Conservation (phyloP, 2,329 filamentous ascomycete genomes). For the Diaporthe amygdali region DNA sequence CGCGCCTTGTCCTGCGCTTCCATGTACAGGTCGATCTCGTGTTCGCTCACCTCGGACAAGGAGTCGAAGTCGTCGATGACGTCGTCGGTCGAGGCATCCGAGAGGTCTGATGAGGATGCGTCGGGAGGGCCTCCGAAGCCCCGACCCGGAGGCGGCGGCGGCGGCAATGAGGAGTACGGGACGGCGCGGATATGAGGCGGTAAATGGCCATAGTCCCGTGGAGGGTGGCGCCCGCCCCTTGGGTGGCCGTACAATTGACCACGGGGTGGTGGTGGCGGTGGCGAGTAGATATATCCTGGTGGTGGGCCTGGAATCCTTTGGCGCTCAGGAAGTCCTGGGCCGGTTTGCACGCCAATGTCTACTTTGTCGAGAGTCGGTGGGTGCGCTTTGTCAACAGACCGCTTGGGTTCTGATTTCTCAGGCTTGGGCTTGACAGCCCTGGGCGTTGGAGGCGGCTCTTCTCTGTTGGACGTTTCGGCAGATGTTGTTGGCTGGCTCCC, state of each 20-base stretch:
- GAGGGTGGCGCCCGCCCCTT: not conserved
- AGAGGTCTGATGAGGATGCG: not conserved
- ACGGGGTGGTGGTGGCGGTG: slow-evolving; percentile 7
- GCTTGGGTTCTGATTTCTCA: not conserved
- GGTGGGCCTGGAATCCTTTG: not conserved
- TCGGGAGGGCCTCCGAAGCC: too few species aligned
- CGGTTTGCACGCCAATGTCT: slow-evolving; percentile 26
- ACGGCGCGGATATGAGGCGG: slow-evolving; percentile 8
- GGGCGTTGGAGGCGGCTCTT: not conserved
- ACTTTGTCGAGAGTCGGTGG: not conserved
- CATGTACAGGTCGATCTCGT: slow-evolving; percentile 33
- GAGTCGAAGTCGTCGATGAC: slow-evolving; percentile 29
- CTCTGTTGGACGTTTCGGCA: not conserved
- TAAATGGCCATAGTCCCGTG: not conserved
- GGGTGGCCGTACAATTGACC: slow-evolving; percentile 13
- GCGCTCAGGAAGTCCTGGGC: not conserved
- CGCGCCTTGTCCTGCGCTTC: slow-evolving; percentile 16
- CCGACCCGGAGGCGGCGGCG: not conserved
- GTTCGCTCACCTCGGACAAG: slow-evolving; percentile 35
- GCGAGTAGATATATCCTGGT: not conserved
- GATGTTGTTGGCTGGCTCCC: slow-evolving; percentile 1
- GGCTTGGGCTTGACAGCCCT: not conserved
- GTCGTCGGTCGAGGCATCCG: slow-evolving; percentile 22
- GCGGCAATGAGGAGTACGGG: not conserved
- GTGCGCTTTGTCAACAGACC: not conserved